Base-by-base conservation (phyloP, 345 rosid species). In the Clarkia xantiana region DNA sequence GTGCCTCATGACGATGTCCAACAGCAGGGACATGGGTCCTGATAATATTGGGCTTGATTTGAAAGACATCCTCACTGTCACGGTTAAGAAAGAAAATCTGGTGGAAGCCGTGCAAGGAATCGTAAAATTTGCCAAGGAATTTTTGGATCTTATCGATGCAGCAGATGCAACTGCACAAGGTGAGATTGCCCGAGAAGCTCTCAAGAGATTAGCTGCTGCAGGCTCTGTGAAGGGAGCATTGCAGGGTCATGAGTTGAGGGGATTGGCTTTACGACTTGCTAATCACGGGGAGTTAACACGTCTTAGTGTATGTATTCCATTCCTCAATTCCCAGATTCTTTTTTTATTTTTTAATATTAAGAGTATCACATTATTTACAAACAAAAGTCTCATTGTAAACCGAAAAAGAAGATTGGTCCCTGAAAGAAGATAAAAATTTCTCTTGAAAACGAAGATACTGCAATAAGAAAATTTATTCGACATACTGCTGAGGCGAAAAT, bases 151-250 rank as follows among this genome's bases (percentile, higher is more conserved):
- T 29, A 87, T 93, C 53, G 99, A 93, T 71, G 99, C 91, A 56
- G 99, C 99, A 38, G 96, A 93, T 81, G 95, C 96, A 59, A 87
- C 99, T 29, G 99, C 86, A 42, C 88, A 84, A 51, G 84, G 67
- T 19, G 89, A 87, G 38, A 80, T 87, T 70, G 95, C 94, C 63
- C 90, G 94, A 1, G 96, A 93, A 72, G 96, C 96, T 58, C 79
- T 87, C 19, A 93, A 84, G 76, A 75, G 99, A 68, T 75, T 93
- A 44, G 94, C 96, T 55, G 79, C 94, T 39, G 95, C 99, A 40
- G 96, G 99, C 62, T 78, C 94, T 3, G 85, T 93, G 54, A 87
- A 87, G 76, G 99, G 99, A 56, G 89, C 99, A 44, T 80, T 93
- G 51, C 86, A 78, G 70, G 78, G 79, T 56, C 80, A 77, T 36